Base-by-base conservation (phyloP, 2,329 filamentous ascomycete genomes). In the Cytospora leucostoma region DNA sequence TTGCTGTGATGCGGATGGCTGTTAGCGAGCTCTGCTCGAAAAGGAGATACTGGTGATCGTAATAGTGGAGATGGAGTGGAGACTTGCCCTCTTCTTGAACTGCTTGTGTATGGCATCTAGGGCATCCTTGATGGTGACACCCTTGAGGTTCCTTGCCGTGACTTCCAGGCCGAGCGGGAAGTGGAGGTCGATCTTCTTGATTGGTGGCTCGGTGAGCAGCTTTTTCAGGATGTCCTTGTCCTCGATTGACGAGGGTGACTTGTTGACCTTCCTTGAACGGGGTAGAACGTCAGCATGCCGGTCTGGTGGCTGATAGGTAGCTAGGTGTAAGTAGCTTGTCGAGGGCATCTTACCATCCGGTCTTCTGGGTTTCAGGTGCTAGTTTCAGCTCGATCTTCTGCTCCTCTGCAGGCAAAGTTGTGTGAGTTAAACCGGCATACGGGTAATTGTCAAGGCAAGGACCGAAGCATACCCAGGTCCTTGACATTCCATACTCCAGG, bases 111-210 rank as follows among this genome's bases (percentile, higher is more conserved):
- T 97, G 72, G 92, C 94, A 76, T 97, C 93, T 76, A 97, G 76
- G 64, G 93, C 93, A 78, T 98, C 94, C 83, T 97, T 97, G 83
- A 98, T 94, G 63, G 94, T 98, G 70, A 98, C 93, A 62, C 94
- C 94, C 78, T 93, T 94, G 71, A 93, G 81, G 79, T 97, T 98
- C 73, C 94, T 87, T 74, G 93, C 94, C 37, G 90, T 91, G 69
- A 97, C 91, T 73, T 94, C 88, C 62, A 95, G 85, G 58, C 94
- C 94, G 59, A 96, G 82, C 17, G 92, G 91, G 83, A 96, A 97
- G 78, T 93, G 88, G 54, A 98, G 84, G 78, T 97, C 93, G 78
- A 98, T 94, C 82, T 92, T 94, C 85, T 95, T 96, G 77, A 98
- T 86, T 38, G 90, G 88, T 55, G 94, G 94, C 66, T 80, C 88